A percentile compares a stretch with the other conserved stretches of the same genome.
phyloP scores from a whole-genome alignment of 106 monocot species.

The Alisma plantagoaquatica region DNA sequence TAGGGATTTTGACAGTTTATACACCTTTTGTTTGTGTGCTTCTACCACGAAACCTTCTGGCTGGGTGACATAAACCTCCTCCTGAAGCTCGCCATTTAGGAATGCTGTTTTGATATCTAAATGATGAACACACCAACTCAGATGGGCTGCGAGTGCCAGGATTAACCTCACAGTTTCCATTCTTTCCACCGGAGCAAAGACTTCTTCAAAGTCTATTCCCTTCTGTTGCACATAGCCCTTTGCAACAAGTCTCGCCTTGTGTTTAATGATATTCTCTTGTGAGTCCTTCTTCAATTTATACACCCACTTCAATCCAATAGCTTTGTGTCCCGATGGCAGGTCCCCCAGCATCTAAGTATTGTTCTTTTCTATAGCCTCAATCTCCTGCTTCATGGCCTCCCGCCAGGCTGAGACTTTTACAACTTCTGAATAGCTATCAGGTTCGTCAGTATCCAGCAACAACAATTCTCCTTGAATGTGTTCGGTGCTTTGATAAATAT shows the following conservation, averaged over 20 bases:
- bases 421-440: background rate
- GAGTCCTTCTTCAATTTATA: background rate
- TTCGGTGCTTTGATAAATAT: no score
- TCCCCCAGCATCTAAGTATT: background rate
- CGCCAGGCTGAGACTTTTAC: background rate
- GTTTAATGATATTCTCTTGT: background rate
- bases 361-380: background rate
- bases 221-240: background rate
- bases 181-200: background rate
- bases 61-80: background rate
- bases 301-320: background rate
- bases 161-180: background rate
- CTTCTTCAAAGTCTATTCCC: background rate
- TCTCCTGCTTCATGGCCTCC: background rate
- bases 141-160: background rate
- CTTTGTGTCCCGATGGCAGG: background rate
- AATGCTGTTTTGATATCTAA: conserved; percentile 1
- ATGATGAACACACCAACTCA: background rate
- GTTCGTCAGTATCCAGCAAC: no score
- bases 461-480: no score
- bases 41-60: conserved; percentile 1
- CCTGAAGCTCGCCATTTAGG: background rate
- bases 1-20: background rate
- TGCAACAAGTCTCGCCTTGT: background rate
- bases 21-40: background rate